Evolutionary conservation across 306 rosid genomes (phyloP), one percentile per base, ranked within the genome.

Genomic region (Ziziphus jujuba): DNA sequence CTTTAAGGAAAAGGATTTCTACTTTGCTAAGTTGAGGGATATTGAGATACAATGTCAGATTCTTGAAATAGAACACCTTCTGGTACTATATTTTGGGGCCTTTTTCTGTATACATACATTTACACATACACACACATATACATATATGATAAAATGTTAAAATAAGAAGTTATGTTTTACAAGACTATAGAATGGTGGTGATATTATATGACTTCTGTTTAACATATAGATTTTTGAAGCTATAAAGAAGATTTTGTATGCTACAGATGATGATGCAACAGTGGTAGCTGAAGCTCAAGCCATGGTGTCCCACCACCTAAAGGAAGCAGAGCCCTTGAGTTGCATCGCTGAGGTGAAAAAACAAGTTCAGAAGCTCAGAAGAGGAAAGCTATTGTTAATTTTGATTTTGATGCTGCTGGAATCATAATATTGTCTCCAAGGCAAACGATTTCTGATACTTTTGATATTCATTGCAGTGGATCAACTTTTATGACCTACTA

Each of bases 1-100:
- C 99, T 93, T 61, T 84, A 93, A 93, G 81, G 97, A 93, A 64
- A 63, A 97, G 51, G 97, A 93, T 57, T 93, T 90, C 84, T 93
- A 93, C 77, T 93, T 93, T 67, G 87, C 83, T 0, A 93, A 93
- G 70, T 78, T 90, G 62, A 85, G 99, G 74, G 99, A 93, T 56
- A 88, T 93, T 55, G 97, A 93, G 82, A 85, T 90, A 69, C 82
- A 90, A 38, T 90, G 99, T 73, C 97, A 93, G 77, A 83, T 62
- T 79, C 96, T 92, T 2, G 92, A 77, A 78, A 82, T 93, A 24
- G 96, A 88, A 63, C 69, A 80, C 28, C 85, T 79, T 22, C 71
- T 87, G n/a, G 97, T 90, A 81, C 63, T n/a, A 48, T 67, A 3
- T 20, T 66, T 13, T 20, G 23, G n/a, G n/a, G 47, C 22, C 31